Evolutionary conservation across 225 moss, liverwort and hornwort species (phyloP).

Genomic region (Pseudoscleropodium purum): DNA sequence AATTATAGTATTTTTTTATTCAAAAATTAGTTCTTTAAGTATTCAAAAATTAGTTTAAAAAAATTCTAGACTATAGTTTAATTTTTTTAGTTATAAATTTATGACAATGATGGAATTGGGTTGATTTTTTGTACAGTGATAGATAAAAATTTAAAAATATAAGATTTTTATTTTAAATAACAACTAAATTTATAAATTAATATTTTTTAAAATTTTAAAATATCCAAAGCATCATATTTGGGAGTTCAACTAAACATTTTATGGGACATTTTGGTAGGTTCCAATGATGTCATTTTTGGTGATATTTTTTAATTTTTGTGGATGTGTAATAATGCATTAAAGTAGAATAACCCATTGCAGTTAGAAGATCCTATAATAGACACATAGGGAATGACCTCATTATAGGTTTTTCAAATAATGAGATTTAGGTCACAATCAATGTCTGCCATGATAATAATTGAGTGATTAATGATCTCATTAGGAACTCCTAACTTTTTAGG

Average conservation of each 20-base stretch:
- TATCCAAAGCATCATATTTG: accelerated
- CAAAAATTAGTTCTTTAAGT: not conserved
- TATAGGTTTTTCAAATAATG: no score
- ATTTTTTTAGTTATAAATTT: not conserved
- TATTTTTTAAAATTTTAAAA: not conserved
- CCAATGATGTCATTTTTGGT: not conserved
- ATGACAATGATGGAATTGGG: not conserved
- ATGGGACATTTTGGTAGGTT: not conserved
- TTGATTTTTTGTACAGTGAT: not conserved
- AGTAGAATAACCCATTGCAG: no score
- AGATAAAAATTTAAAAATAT: not conserved
- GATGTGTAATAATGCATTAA: not conserved
- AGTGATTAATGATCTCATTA: no score
- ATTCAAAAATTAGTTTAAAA: not conserved
- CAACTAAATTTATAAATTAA: not conserved
- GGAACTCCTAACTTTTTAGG: no score
- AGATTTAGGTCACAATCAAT: no score
- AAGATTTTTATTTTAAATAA: not conserved
- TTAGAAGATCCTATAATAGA: no score
- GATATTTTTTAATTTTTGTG: not conserved
- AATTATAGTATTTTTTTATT: not conserved
- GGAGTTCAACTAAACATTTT: not conserved
- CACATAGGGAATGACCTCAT: no score
- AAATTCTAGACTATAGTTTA: not conserved
- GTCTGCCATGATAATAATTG: no score